Percentiles rank a stretch among this genome's conserved stretches.
Conservation (phyloP, 768 basidiomycete species). For the Sarcodon sp. region DNA sequence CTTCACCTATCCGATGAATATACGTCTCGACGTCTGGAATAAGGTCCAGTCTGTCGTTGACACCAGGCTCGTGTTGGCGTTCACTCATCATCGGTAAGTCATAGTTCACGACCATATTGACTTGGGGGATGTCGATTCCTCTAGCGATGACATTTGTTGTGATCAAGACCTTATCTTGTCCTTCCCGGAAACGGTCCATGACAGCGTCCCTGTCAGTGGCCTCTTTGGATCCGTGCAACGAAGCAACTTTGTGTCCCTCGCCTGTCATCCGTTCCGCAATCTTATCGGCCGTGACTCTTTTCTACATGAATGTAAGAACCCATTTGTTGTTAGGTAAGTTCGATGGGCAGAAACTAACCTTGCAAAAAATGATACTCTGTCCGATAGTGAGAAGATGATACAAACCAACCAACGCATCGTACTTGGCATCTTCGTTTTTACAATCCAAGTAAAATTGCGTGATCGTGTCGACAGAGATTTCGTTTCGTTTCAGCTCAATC, state of each 20-base stretch:
- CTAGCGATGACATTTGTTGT: constrained; percentile 98
- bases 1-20: constrained; percentile 89
- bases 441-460: constrained; percentile 98
- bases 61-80: constrained; percentile 28
- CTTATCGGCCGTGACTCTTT: constrained; percentile 84
- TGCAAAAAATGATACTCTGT: constrained; percentile 97
- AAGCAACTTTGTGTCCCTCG: constrained; percentile 94
- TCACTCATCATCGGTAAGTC: constrained; percentile 84
- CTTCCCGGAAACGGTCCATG: constrained; percentile 93
- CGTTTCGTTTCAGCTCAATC: constrained; percentile 89
- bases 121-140: constrained; percentile 96
- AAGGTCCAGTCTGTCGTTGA: constrained; percentile 26
- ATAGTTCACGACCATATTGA: constrained; percentile 99
- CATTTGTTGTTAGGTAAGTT: not conserved
- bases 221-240: constrained; percentile 91
- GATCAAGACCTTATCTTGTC: constrained; percentile 93
- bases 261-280: constrained; percentile 83
- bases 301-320: constrained; percentile 27
- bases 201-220: constrained; percentile 79
- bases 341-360: constrained; percentile 33
- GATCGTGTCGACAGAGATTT: constrained; percentile 88
- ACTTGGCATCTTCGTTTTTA: constrained; percentile 83
- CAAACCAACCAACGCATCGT: constrained; percentile 83
- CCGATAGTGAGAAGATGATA: constrained; percentile 90
- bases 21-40: constrained; percentile 93